These are phyloP conservation scores for Filosporella fistucella DNA, from an alignment of 495 filamentous ascomycete genomes.

Conservation along the genomic window DNA sequence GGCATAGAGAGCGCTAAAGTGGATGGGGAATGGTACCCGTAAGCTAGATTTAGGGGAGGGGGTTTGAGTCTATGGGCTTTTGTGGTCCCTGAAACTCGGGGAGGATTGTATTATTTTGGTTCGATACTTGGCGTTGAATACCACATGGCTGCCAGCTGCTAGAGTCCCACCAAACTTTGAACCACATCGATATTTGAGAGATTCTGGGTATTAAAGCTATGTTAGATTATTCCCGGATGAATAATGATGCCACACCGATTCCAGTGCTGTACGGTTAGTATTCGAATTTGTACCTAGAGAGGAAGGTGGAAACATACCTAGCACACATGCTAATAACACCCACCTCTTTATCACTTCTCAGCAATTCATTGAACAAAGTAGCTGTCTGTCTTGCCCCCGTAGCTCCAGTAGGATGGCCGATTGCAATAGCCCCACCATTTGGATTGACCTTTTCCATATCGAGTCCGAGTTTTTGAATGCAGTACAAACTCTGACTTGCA, in stretches of 20 bases:
- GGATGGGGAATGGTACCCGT: no score
- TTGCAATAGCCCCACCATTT: conserved; percentile 69
- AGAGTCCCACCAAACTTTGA: no score
- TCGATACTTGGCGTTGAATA: no score
- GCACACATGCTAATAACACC: conserved; percentile 27
- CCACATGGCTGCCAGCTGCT: no score
- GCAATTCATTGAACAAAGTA: conserved; percentile 60
- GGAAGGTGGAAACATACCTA: conserved; percentile 4
- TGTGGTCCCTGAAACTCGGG: no score
- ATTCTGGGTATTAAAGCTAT: no score
- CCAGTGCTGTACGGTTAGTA: conserved; percentile 13
- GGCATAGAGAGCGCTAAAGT: no score
- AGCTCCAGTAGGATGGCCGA: conserved; percentile 68
- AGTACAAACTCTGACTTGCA: conserved; percentile 66
- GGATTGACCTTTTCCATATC: conserved; percentile 50
- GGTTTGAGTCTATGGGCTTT: no score
- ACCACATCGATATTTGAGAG: no score
- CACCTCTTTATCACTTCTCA: conserved; percentile 35
- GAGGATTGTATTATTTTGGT: no score
- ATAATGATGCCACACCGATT: conserved; percentile 17
- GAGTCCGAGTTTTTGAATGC: conserved; percentile 54
- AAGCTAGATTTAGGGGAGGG: no score
- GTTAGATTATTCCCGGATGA: conserved; percentile 15
- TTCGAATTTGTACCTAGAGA: background rate
- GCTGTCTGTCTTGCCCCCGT: conserved; percentile 65